Conservation (phyloP, 768 basidiomycete genomes). For the Boletus fagicola region DNA sequence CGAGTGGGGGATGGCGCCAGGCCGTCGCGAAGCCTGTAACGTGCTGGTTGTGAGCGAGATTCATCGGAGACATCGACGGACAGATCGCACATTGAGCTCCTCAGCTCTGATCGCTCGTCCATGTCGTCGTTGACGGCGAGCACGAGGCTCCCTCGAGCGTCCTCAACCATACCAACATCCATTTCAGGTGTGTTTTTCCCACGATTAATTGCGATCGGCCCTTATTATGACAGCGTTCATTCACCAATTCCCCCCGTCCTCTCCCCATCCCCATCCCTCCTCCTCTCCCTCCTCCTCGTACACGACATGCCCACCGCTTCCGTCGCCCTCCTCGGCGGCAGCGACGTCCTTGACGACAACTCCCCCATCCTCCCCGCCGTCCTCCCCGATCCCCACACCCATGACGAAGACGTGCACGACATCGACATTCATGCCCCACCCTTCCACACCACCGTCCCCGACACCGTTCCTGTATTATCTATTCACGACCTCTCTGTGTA, state of each 20-base stretch:
- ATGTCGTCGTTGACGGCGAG: slow-evolving; percentile 28
- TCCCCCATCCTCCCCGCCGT: slow-evolving; percentile 11
- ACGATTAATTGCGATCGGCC: slow-evolving; percentile 29
- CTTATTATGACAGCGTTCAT: slow-evolving; percentile 33
- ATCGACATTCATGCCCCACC: slow-evolving; percentile 31
- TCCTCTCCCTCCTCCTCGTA: slow-evolving; percentile 1
- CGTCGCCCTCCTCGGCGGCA: slow-evolving; percentile 19
- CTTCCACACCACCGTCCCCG: slow-evolving; percentile 20
- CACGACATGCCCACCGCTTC: slow-evolving; percentile 22
- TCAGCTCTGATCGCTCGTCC: slow-evolving; percentile 23
- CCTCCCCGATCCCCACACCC: slow-evolving; percentile 24
- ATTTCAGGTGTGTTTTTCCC: slow-evolving; percentile 22
- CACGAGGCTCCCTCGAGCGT: slow-evolving; percentile 21
- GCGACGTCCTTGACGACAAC: slow-evolving; percentile 21
- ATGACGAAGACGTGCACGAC: slow-evolving; percentile 34
- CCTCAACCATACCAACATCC: neutral
- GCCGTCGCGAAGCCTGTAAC: slow-evolving; percentile 21
- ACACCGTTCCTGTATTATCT: slow-evolving; percentile 33
- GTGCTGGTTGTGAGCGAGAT: slow-evolving; percentile 22
- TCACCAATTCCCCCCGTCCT: slow-evolving; percentile 20
- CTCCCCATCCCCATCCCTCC: neutral
- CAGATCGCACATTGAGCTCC: slow-evolving; percentile 24
- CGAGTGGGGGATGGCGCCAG: slow-evolving; percentile 18
- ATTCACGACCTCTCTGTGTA: slow-evolving; percentile 31
- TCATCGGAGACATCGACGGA: slow-evolving; percentile 2